Base-by-base conservation (phyloP, 805 yeast species). In the Teunomyces aglyptinius region DNA sequence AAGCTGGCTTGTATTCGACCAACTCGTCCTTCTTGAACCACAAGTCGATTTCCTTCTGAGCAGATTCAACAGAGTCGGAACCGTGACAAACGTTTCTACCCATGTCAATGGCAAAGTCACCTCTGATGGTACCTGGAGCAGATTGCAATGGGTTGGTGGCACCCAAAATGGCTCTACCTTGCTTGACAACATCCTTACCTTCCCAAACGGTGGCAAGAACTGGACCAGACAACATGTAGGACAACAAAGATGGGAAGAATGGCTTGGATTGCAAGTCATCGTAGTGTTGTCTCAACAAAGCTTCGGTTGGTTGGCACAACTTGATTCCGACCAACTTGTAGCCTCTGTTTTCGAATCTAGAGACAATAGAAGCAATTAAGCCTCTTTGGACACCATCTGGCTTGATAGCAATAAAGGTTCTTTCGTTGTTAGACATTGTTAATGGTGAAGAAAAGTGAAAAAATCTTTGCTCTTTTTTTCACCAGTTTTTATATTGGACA, bases 331-430 rank as follows among this genome's bases (percentile, higher is more conserved):
- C 98, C 65, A 94, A 84, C 80, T 92, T 94, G 90, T 75, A 94
- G 64, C 99, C 99, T 77, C 96, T 89, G 81, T 84, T 78, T 81
- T 91, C 97, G 76, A 95, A 94, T 77, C 98, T 89, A 63, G 85
- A 80, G 60, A 94, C 70, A 79, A 94, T 91, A 61, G 86, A 80
- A 70, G 95, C 76, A 77, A 92, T 80, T 71, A 94, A 81, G 55
- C 98, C 98, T 80, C 99, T 89, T 82, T 94, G 98, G 82, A 94
- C 98, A 78, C 98, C 99, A 77, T 94, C 99, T 77, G 99, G 99
- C 84, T 87, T 87, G 68, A 87, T 84, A 58, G 95, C 95, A 77
- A 87, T 87, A 70, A 87, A 87, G 68, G 95, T 87, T 86, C 96
- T 86, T 77, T 70, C 24, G 39, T 36, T 36, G 39, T 36, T 36